Base-by-base conservation (phyloP, 106 monocot species). In the Chionographis japonica region DNA sequence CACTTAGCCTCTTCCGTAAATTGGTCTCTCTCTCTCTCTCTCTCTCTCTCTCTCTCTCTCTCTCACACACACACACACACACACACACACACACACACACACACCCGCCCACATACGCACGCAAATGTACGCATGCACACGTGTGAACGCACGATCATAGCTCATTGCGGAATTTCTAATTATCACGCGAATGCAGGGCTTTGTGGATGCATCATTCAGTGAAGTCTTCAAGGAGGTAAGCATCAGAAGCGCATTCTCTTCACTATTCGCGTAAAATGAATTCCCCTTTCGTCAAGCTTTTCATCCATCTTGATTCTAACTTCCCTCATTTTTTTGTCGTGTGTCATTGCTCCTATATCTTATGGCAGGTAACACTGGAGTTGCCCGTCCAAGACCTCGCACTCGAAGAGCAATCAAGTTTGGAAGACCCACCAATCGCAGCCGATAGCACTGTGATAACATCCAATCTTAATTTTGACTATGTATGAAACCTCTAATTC, bases 1-100 rank as follows among this genome's bases (percentile, higher is more conserved):
- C 95, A 52, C 86, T 95, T 41, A 74, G 72, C 56, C 95, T 95
- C 60, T 95, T 95, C 40, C 69, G 72, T 52, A 95, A 91, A 82
- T 79, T 95, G 86, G 91, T 46, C 46, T 46, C 46, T 46, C 46
- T 46, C 46, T 46, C 46, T 46, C 46, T 46, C 43, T 46, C 43
- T 46, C 46, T 46, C 46, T 46, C 46, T 46, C 46, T 46, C 46
- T 46, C 46, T 46, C 46, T 46, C 46, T 46, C 46, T 46, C 46
- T 46, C 46, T 1, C 46, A 6, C 46, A 46, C 46, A 46, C 46
- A 46, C 46, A 46, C 46, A 46, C 46, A 46, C 46, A 46, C 46
- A 46, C 46, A 46, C 46, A 46, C 46, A 46, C 46, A 46, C 46
- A 46, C 46, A 46, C 46, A 46, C 46, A 46, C 46, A 46, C 46